Evolutionary conservation across 208 protist genomes (phyloP).

Genomic region (Crithidia fasciculata): DNA sequence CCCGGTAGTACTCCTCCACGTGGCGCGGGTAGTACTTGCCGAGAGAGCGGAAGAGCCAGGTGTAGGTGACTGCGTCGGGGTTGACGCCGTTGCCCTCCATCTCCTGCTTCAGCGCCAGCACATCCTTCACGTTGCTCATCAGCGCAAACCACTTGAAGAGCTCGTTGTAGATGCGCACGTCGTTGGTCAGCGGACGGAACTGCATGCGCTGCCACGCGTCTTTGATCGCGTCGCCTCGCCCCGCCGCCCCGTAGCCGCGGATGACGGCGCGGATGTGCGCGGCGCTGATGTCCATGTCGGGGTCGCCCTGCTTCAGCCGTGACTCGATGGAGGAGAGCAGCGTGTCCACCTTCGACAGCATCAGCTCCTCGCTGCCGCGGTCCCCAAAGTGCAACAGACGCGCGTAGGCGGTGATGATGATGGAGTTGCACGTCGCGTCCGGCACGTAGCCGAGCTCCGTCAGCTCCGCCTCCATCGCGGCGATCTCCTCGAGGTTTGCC

Average conservation of each 20-base stretch:
- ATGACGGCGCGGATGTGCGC: conserved; percentile 86
- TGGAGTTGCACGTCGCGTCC: conserved; percentile 84
- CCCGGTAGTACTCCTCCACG: conserved; percentile 70
- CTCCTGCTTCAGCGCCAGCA: conserved; percentile 66
- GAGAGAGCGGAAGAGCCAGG: conserved; percentile 77
- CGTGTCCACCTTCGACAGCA: conserved; percentile 89
- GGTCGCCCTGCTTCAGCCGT: conserved; percentile 81
- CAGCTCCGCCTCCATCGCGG: conserved; percentile 67
- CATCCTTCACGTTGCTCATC: conserved; percentile 89
- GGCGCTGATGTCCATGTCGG: conserved; percentile 85
- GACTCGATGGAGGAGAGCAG: conserved; percentile 87
- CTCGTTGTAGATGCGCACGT: conserved; percentile 89
- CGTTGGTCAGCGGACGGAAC: conserved; percentile 61
- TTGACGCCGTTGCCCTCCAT: conserved; percentile 62
- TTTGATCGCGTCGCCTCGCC: conserved; percentile 75
- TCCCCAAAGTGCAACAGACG: conserved; percentile 87
- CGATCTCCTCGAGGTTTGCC: conserved; percentile 71
- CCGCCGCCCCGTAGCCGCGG: conserved; percentile 86
- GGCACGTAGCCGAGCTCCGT: conserved; percentile 68
- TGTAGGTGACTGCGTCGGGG: conserved; percentile 76
- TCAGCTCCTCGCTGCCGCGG: conserved; percentile 82
- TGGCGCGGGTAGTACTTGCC: conserved; percentile 89
- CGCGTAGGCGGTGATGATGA: conserved; percentile 87
- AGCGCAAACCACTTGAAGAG: conserved; percentile 88
- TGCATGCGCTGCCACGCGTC: conserved; percentile 80